Base-by-base conservation (phyloP, 108 stramenopile species). In the Cylindrotheca fusiformis region DNA sequence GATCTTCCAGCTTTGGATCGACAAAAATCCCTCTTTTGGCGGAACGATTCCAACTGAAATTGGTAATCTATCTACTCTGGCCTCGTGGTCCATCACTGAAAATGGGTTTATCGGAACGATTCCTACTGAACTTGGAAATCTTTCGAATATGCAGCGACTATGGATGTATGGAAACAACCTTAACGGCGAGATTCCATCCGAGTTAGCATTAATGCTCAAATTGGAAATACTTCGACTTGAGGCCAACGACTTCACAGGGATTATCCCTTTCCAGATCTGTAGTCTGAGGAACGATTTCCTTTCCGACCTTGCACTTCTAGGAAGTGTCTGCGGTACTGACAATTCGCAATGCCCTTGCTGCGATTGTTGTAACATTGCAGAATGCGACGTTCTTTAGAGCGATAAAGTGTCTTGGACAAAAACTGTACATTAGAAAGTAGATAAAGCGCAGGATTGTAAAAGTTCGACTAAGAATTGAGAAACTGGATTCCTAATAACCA, bases 1-100 rank as follows among this genome's bases (percentile, higher is more conserved):
- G 6, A 36, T 76, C 31, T 17, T 54, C 23, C 67, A 76, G 51
- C 63, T 62, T 51, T 69, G 64, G 68, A 32, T 59, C 22, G 64
- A 76, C 45, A 32, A 33, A n/a, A 77, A 77, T 58, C 65, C 71
- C 30, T 67, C 36, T 20, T 48, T 78, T 14, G 63, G 50, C 1
- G 78, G 70, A 17, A 22, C 57, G 0, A 41, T 77, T 28, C 76
- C 76, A 3, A 56, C 60, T 4, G 47, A 28, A 2, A 25, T 77
- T 61, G 59, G 63, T 14, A 52, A 49, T 2, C 6, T 71, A 18
- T 26, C 17, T 17, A 60, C 58, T 5, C 60, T 77, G 14, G 41
- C 52, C 10, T 74, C 72, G 8, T 62, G 49, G 23, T 74, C 60
- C 20, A 56, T 74, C 29, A 60, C 65, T 14, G 49, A 59, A 23